Evolutionary conservation across 2,329 filamentous ascomycete genomes (phyloP).

Genomic region (Drechslerella coelobrocha): DNA sequence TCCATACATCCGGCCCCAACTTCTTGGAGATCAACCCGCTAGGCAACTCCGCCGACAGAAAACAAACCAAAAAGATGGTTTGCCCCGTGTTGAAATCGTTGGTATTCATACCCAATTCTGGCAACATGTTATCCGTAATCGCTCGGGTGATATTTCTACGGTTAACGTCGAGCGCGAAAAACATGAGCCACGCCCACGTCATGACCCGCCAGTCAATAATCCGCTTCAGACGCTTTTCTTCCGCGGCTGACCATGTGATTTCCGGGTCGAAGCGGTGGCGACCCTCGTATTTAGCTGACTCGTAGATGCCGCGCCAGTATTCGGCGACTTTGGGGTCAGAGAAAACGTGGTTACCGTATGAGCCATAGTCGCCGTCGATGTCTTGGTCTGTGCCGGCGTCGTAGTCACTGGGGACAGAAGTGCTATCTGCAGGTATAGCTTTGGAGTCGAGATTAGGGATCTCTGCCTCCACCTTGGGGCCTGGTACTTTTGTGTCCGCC

Average conservation of each 20-base stretch:
- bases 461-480: slow-evolving; percentile 11
- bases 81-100: slow-evolving; percentile 62
- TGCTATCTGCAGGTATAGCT: slow-evolving; percentile 20
- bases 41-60: slow-evolving; percentile 63
- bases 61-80: slow-evolving; percentile 61
- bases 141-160: slow-evolving; percentile 62
- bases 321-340: slow-evolving; percentile 63
- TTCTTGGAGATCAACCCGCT: slow-evolving; percentile 64
- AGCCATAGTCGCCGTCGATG: slow-evolving; percentile 55
- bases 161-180: slow-evolving; percentile 62
- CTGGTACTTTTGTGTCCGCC: slow-evolving; percentile 30
- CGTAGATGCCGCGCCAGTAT: slow-evolving; percentile 65
- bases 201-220: slow-evolving; percentile 60
- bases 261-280: slow-evolving; percentile 62
- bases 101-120: slow-evolving; percentile 60
- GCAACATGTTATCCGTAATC: slow-evolving; percentile 56
- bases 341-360: slow-evolving; percentile 61
- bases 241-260: slow-evolving; percentile 61
- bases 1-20: slow-evolving; percentile 62
- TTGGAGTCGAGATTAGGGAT: slow-evolving; percentile 35
- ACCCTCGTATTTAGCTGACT: slow-evolving; percentile 61
- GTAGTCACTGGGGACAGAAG: slow-evolving; percentile 31
- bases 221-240: slow-evolving; percentile 61
- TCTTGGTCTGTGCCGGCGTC: slow-evolving; percentile 30
- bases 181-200: slow-evolving; percentile 63